Percentiles rank a stretch among this genome's conserved stretches.
Conservation (phyloP, 192 early-diverging fungal species). For the Coemansia sp. region DNA sequence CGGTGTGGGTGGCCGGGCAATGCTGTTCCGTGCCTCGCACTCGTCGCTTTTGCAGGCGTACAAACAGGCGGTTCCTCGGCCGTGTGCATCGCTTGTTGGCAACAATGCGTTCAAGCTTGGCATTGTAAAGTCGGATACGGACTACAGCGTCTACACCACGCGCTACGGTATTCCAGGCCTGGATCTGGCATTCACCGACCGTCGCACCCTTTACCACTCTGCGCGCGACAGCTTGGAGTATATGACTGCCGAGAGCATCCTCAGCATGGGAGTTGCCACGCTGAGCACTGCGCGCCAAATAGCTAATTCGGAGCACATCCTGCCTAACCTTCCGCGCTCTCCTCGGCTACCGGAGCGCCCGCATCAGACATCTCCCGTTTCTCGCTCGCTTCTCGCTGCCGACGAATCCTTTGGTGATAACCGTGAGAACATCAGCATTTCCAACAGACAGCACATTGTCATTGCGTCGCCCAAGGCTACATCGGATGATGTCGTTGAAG, state of each 20-base stretch:
- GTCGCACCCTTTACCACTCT: constrained; percentile 66
- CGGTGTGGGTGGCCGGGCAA: constrained; percentile 66
- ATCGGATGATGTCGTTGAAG: constrained; percentile 9
- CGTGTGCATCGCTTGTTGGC: constrained; percentile 63
- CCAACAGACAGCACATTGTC: constrained; percentile 6
- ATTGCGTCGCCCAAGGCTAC: background rate
- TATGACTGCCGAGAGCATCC: constrained; percentile 54
- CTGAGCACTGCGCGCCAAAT: constrained; percentile 52
- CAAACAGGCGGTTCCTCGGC: constrained; percentile 35
- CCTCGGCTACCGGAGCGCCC: constrained; percentile 25
- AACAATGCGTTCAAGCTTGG: constrained; percentile 62
- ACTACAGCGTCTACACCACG: constrained; percentile 62
- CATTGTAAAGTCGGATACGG: constrained; percentile 62
- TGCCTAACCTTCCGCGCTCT: constrained; percentile 29
- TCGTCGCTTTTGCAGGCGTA: constrained; percentile 42
- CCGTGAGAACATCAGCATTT: constrained; percentile 5
- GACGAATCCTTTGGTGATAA: constrained; percentile 18
- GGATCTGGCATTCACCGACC: constrained; percentile 66
- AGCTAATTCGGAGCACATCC: constrained; percentile 40
- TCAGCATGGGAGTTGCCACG: constrained; percentile 65
- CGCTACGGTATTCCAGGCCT: constrained; percentile 60
- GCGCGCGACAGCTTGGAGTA: constrained; percentile 55
- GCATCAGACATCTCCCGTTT: background rate
- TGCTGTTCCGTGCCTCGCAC: constrained; percentile 61
- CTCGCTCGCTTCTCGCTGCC: constrained; percentile 7